Evolutionary conservation across 768 basidiomycete genomes (phyloP).

Genomic region (Filobasidium floriforme): DNA sequence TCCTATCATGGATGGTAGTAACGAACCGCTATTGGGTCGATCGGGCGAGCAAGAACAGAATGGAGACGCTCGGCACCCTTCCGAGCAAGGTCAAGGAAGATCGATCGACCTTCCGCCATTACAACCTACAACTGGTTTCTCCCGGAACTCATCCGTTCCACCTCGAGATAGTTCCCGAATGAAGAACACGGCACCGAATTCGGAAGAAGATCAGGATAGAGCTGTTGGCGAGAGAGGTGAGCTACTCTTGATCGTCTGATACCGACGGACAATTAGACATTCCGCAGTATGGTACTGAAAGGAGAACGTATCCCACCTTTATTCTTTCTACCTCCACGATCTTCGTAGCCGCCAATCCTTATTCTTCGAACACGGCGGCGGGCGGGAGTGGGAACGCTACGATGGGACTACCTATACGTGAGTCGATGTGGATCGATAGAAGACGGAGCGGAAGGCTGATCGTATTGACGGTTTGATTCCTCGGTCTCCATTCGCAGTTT

Average conservation of each 20-base stretch:
- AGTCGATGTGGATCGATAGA: too few species aligned
- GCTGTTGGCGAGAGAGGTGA: neutral
- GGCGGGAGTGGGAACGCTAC: neutral
- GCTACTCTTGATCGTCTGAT: too few species aligned
- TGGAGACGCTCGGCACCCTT: too few species aligned
- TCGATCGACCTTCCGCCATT: neutral
- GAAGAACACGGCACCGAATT: neutral
- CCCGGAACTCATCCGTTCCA: neutral
- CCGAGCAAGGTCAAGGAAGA: neutral
- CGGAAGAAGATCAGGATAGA: neutral
- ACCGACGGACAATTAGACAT: too few species aligned
- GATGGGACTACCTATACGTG: constrained; percentile 2
- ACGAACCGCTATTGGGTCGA: too few species aligned
- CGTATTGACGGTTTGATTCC: too few species aligned
- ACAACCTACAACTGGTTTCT: neutral
- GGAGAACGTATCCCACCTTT: neutral
- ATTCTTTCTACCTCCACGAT: neutral
- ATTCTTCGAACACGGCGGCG: neutral
- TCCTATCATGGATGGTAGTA: too few species aligned
- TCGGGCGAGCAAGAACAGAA: too few species aligned
- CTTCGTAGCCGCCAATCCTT: neutral
- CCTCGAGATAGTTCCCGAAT: neutral
- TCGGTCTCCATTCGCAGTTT: too few species aligned
- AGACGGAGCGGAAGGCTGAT: neutral
- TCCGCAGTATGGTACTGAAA: too few species aligned